These are phyloP conservation scores for Lactarius evosmus DNA, from an alignment of 768 basidiomycete genomes.

Conservation along the genomic window DNA sequence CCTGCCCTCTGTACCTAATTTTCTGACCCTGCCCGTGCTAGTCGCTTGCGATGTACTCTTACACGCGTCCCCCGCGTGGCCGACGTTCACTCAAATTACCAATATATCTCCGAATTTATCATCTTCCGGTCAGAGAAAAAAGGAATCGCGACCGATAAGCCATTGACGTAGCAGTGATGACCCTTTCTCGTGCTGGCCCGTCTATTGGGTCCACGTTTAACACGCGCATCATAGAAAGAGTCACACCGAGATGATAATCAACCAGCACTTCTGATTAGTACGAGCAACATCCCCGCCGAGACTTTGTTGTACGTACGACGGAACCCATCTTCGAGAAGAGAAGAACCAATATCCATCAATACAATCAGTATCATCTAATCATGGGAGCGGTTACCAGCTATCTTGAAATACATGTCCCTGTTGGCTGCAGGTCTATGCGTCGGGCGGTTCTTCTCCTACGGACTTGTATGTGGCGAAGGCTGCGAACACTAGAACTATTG, in stretches of 20 bases:
- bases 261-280: neutral
- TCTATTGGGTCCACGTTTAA: neutral
- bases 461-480: constrained; percentile 15
- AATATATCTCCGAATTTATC: neutral
- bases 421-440: neutral
- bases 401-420: neutral
- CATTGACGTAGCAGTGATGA: neutral
- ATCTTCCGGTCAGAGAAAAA: neutral
- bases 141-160: neutral
- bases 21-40: neutral
- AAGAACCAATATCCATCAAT: neutral
- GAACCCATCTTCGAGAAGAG: constrained; percentile 2
- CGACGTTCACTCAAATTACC: neutral
- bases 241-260: neutral
- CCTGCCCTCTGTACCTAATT: neutral
- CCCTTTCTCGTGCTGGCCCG: constrained; percentile 1
- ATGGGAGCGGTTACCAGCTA: neutral
- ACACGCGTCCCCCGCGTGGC: neutral
- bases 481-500: neutral
- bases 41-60: neutral
- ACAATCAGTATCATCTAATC: neutral
- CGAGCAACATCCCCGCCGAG: neutral
- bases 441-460: neutral
- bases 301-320: constrained; percentile 9
- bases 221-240: neutral